phyloP scores from a whole-genome alignment of 2,329 filamentous ascomycete genomes.

The Ceratocystis harringtonii region DNA sequence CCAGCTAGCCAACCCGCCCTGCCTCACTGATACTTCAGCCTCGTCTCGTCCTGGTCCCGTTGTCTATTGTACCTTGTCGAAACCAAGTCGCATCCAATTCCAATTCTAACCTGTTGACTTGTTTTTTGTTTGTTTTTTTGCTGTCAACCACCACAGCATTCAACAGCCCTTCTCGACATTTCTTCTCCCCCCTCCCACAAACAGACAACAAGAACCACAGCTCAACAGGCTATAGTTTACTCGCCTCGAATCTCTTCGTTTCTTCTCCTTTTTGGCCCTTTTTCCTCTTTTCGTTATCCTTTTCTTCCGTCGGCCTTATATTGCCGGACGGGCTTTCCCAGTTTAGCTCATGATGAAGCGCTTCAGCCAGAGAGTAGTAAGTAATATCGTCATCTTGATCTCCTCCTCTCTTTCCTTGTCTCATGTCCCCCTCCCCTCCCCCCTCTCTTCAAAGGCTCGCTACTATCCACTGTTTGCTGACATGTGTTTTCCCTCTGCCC shows the following conservation, averaged over 20 bases:
- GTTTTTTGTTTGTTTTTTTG: not conserved
- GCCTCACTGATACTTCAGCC: conserved; percentile 11
- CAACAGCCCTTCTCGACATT: not conserved
- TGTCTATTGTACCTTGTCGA: conserved; percentile 1
- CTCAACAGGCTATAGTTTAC: not conserved
- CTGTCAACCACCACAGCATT: not conserved
- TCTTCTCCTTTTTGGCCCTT: conserved; percentile 8
- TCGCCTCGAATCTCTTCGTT: conserved; percentile 8
- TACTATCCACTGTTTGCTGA: not conserved
- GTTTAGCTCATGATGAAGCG: conserved; percentile 65
- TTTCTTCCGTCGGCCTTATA: conserved; percentile 14
- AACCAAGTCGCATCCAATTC: conserved; percentile 4
- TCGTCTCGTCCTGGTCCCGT: not conserved
- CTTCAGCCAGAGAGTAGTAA: conserved; percentile 93
- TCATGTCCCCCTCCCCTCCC: not conserved
- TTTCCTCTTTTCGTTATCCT: conserved; percentile 6
- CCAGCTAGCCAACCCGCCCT: not conserved
- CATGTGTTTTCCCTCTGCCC: not conserved
- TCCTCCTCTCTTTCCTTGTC: not conserved
- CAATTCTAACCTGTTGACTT: not conserved
- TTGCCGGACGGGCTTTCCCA: conserved; percentile 19
- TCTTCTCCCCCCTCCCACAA: not conserved
- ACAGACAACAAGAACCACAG: not conserved
- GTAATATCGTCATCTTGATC: conserved; percentile 26
- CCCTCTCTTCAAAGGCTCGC: not conserved